Evolutionary conservation across 1,139 yeast species (phyloP).

Genomic region (Yamadazyma dendronema): DNA sequence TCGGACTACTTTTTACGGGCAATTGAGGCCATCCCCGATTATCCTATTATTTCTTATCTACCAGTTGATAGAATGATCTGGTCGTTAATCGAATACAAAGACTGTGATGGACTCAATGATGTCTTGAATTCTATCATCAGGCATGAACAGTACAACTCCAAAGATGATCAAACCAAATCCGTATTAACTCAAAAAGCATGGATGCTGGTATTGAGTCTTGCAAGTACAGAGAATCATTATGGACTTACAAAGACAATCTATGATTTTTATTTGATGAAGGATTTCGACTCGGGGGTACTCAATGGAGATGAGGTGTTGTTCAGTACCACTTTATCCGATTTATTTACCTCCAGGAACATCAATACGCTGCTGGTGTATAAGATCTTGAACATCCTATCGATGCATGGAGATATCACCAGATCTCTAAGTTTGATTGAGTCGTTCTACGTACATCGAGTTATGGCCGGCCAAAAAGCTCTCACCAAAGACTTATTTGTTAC

Average conservation of each 20-base stretch:
- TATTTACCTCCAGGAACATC: slow-evolving; percentile 8
- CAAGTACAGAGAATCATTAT: slow-evolving; percentile 25
- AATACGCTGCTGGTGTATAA: slow-evolving; percentile 12
- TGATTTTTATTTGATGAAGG: slow-evolving; percentile 27
- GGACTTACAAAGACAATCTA: slow-evolving; percentile 28
- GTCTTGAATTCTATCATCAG: slow-evolving; percentile 15
- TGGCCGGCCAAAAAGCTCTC: slow-evolving; percentile 33
- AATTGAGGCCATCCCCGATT: slow-evolving; percentile 3
- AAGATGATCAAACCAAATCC: slow-evolving; percentile 4
- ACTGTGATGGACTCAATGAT: slow-evolving; percentile 19
- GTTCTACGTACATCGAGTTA: slow-evolving; percentile 32
- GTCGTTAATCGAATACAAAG: slow-evolving; percentile 15
- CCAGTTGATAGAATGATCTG: slow-evolving; percentile 19
- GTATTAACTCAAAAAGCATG: slow-evolving; percentile 18
- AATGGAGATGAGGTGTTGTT: slow-evolving; percentile 17
- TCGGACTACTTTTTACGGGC: slow-evolving; percentile 18
- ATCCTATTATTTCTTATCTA: slow-evolving; percentile 4
- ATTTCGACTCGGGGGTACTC: slow-evolving; percentile 1
- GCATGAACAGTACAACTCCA: not conserved
- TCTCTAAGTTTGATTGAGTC: slow-evolving; percentile 36
- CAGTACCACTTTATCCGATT: slow-evolving; percentile 8
- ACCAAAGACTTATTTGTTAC: slow-evolving; percentile 33
- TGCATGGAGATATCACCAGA: slow-evolving; percentile 39
- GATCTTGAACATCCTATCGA: slow-evolving; percentile 32
- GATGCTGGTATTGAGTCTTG: slow-evolving; percentile 24